Conservation (phyloP, 2,329 filamentous ascomycete species). For the Trichoderma sp. region DNA sequence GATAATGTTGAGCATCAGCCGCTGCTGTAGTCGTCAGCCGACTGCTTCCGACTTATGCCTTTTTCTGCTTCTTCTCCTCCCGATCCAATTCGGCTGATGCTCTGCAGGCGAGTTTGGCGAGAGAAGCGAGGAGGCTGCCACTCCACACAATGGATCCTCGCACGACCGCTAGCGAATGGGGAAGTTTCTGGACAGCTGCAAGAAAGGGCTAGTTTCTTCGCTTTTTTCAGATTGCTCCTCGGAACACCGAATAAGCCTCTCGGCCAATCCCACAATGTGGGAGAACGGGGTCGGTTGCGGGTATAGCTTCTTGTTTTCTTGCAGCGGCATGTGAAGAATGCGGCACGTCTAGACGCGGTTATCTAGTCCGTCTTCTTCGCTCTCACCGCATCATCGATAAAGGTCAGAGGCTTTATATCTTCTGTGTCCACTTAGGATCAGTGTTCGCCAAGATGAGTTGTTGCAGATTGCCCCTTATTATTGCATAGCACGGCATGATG, state of each 20-base stretch:
- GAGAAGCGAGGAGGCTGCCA: not conserved
- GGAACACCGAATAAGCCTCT: not conserved
- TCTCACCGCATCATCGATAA: too few species aligned
- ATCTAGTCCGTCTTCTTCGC: too few species aligned
- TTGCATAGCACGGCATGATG: not conserved
- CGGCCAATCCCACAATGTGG: not conserved
- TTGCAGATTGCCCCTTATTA: not conserved
- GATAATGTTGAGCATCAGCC: not conserved
- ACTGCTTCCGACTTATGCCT: not conserved
- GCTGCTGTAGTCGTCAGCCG: not conserved
- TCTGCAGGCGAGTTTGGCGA: slow-evolving; percentile 4
- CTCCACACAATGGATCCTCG: not conserved
- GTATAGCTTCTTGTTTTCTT: not conserved
- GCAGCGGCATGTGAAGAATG: not conserved
- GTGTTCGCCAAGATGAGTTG: too few species aligned
- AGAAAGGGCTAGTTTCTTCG: not conserved
- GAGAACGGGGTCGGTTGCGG: not conserved
- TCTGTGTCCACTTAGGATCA: too few species aligned
- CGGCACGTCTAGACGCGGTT: not conserved
- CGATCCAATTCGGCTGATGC: not conserved
- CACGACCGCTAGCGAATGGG: not conserved
- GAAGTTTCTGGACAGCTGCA: not conserved
- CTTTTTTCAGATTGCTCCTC: not conserved
- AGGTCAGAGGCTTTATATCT: too few species aligned
- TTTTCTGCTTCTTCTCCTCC: not conserved